phyloP scores from a whole-genome alignment of 1,284 basidiomycete genomes.

The Erythrobasidium hasegawianum region DNA sequence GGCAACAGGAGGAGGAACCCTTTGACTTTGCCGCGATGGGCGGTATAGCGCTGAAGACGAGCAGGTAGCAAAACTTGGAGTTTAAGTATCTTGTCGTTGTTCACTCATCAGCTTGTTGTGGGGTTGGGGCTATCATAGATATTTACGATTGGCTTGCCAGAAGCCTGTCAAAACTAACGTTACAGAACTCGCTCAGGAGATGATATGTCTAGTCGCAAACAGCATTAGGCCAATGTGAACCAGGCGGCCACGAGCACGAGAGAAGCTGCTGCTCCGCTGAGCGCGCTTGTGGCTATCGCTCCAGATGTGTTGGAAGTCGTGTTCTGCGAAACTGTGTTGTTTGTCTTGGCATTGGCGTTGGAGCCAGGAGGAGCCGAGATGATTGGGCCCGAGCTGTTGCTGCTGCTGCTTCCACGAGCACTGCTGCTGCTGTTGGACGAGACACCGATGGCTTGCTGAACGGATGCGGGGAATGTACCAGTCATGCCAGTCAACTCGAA shows the following conservation, averaged over 20 bases:
- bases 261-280: too few species aligned
- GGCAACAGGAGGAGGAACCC: constrained; percentile 4
- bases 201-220: too few species aligned
- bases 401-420: not conserved
- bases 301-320: not conserved
- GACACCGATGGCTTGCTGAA: constrained; percentile 6
- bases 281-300: too few species aligned
- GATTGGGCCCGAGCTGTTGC: not conserved
- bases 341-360: not conserved
- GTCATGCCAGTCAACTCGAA: constrained; percentile 32
- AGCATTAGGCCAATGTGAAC: too few species aligned
- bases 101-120: too few species aligned
- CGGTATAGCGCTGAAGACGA: not conserved
- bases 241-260: too few species aligned
- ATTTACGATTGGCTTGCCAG: too few species aligned
- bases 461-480: constrained; percentile 24
- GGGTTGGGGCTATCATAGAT: too few species aligned
- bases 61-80: not conserved
- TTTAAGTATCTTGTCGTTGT: too few species aligned
- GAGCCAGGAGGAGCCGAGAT: too few species aligned
- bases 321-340: not conserved
- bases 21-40: constrained; percentile 15
- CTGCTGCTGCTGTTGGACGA: constrained; percentile 6
- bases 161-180: too few species aligned
- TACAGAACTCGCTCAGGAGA: too few species aligned